Evolutionary conservation across 2,329 filamentous ascomycete genomes (phyloP).

Genomic region (Pseudogymnoascus sp.): DNA sequence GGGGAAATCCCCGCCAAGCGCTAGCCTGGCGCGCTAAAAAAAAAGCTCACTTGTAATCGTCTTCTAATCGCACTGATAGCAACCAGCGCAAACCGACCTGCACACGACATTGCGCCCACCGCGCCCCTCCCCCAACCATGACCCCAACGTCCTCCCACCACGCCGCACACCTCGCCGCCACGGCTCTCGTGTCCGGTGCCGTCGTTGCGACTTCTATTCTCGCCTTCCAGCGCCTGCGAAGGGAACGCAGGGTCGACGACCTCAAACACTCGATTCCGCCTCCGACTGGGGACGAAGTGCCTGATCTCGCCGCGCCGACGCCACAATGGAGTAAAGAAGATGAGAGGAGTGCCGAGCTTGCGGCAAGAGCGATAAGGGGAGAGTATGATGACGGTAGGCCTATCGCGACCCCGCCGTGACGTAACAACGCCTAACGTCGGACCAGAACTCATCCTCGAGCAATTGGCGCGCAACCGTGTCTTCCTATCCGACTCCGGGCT

Average conservation of each 20-base stretch:
- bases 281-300: constrained; percentile 25
- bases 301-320: constrained; percentile 32
- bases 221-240: constrained; percentile 52
- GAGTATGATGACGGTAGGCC: constrained; percentile 49
- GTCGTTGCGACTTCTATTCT: constrained; percentile 53
- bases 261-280: constrained; percentile 54
- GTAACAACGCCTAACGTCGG: not conserved
- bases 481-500: constrained; percentile 82
- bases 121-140: not conserved
- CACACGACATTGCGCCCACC: not conserved
- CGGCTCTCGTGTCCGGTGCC: constrained; percentile 57
- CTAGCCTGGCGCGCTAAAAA: not conserved
- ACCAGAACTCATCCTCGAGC: constrained; percentile 86
- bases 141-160: not conserved
- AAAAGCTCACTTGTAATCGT: not conserved
- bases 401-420: not conserved
- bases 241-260: constrained; percentile 44
- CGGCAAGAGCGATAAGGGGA: constrained; percentile 51
- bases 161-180: constrained; percentile 54
- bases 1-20: not conserved
- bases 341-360: constrained; percentile 48
- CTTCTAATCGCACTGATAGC: not conserved
- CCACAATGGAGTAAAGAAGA: constrained; percentile 49
- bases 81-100: not conserved
- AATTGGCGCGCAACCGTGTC: constrained; percentile 84